These are phyloP conservation scores for Colletotrichum spaethianum DNA, from an alignment of 2,329 filamentous ascomycete species.

Conservation along the genomic window DNA sequence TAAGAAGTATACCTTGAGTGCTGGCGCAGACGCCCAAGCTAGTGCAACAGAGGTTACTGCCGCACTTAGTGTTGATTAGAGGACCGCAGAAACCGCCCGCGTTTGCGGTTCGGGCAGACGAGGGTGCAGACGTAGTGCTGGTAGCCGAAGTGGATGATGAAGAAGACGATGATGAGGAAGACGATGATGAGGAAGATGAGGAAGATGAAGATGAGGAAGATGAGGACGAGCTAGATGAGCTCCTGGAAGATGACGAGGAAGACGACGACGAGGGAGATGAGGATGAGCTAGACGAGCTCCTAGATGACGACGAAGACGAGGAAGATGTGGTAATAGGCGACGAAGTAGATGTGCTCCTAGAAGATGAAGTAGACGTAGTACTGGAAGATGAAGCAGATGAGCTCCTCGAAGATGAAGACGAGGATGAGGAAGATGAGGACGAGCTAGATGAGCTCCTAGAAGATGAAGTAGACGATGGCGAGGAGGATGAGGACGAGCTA, in stretches of 20 bases:
- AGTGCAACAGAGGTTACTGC: background rate
- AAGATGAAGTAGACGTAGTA: background rate
- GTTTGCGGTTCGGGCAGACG: background rate
- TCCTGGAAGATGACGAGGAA: background rate
- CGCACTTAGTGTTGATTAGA: background rate
- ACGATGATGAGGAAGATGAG: background rate
- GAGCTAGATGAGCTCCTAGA: too few relatives aligned
- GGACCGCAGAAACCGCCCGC: background rate
- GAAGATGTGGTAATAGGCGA: background rate
- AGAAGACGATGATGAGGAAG: background rate
- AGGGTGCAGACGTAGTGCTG: background rate
- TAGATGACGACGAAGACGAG: background rate
- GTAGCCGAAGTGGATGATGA: background rate
- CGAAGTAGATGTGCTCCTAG: background rate
- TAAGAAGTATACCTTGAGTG: background rate
- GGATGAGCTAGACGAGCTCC: background rate
- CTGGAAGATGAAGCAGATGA: background rate
- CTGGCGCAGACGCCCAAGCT: background rate
- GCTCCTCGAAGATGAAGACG: background rate
- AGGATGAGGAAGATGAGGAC: background rate
- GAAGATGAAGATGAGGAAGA: background rate
- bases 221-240: background rate
- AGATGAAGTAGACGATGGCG: background rate
- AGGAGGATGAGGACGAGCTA: background rate
- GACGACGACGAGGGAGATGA: background rate